A percentile compares a stretch with the other conserved stretches of the same genome.
Conservation (phyloP, 2,329 filamentous ascomycete species). For the Diaporthe amygdali region DNA sequence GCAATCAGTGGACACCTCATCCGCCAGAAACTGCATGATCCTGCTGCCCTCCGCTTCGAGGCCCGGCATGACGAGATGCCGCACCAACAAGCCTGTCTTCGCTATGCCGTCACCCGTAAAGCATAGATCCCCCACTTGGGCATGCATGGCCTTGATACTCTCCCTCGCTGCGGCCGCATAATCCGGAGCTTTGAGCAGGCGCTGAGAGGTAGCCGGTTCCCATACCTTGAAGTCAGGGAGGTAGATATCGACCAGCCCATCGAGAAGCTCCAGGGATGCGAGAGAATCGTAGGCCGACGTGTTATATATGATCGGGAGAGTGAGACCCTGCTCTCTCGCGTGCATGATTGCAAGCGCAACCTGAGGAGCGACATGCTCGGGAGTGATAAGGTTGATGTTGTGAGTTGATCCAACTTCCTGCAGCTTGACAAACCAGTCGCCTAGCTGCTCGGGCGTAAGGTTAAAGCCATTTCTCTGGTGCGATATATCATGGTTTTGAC, state of each 20-base stretch:
- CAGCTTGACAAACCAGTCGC: slow-evolving; percentile 80
- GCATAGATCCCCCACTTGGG: slow-evolving; percentile 81
- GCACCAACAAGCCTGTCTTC: slow-evolving; percentile 75
- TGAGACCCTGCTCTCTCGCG: slow-evolving; percentile 72
- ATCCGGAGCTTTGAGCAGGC: slow-evolving; percentile 79
- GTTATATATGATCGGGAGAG: slow-evolving; percentile 82
- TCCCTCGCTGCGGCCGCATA: slow-evolving; percentile 76
- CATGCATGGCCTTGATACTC: slow-evolving; percentile 80
- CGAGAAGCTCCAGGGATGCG: slow-evolving; percentile 72
- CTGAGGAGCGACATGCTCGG: slow-evolving; percentile 86
- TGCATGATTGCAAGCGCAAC: slow-evolving; percentile 78
- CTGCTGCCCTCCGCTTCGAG: slow-evolving; percentile 73
- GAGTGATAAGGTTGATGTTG: slow-evolving; percentile 88
- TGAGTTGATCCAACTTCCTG: slow-evolving; percentile 82
- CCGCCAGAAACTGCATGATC: slow-evolving; percentile 79
- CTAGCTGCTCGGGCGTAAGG: slow-evolving; percentile 78
- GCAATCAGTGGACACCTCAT: slow-evolving; percentile 73
- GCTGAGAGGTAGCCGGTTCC: slow-evolving; percentile 67
- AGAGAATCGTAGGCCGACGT: slow-evolving; percentile 82
- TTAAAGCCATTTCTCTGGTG: slow-evolving; percentile 84
- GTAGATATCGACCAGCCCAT: slow-evolving; percentile 85
- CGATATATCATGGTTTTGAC: slow-evolving; percentile 84
- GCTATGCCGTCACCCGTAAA: slow-evolving; percentile 84
- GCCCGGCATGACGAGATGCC: slow-evolving; percentile 86
- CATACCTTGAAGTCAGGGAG: slow-evolving; percentile 90